phyloP scores from a whole-genome alignment of 192 early-diverging fungal genomes.

The Gryganskiella cystojenkinii region DNA sequence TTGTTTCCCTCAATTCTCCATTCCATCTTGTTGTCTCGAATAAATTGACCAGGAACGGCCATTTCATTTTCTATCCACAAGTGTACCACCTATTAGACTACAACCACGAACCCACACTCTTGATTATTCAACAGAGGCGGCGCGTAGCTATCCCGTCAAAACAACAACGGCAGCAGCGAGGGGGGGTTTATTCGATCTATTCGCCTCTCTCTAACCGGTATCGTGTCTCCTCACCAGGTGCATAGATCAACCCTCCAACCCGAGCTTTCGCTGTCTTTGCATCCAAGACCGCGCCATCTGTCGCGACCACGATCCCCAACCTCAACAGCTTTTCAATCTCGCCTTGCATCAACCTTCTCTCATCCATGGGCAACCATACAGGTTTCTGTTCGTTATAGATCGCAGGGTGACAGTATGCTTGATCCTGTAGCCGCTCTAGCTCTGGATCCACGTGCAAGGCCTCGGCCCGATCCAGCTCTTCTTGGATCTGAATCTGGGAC shows the following conservation, averaged over 20 bases:
- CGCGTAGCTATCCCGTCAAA: too few relatives aligned
- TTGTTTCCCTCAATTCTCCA: too few relatives aligned
- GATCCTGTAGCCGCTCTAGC: constrained; percentile 25
- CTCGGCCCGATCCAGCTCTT: not conserved
- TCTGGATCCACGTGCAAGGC: constrained; percentile 1
- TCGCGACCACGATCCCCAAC: constrained; percentile 40
- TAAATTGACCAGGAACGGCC: too few relatives aligned
- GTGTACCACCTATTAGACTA: too few relatives aligned
- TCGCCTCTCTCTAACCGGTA: constrained; percentile 40
- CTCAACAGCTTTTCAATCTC: constrained; percentile 41
- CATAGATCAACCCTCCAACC: constrained; percentile 37
- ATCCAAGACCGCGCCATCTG: constrained; percentile 37
- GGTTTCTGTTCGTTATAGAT: constrained; percentile 42
- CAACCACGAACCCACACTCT: too few relatives aligned
- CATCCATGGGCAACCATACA: constrained; percentile 64
- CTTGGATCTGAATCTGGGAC: not conserved
- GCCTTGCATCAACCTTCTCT: constrained; percentile 46
- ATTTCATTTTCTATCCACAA: too few relatives aligned
- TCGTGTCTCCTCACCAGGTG: constrained; percentile 40
- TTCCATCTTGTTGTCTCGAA: too few relatives aligned
- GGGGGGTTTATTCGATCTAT: not conserved
- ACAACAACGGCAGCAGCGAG: too few relatives aligned
- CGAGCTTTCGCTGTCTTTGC: constrained; percentile 17
- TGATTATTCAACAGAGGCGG: too few relatives aligned
- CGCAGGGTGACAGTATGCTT: constrained; percentile 59